Evolutionary conservation across 257 asterid species (phyloP).

Genomic region (Solanum sitiens): DNA sequence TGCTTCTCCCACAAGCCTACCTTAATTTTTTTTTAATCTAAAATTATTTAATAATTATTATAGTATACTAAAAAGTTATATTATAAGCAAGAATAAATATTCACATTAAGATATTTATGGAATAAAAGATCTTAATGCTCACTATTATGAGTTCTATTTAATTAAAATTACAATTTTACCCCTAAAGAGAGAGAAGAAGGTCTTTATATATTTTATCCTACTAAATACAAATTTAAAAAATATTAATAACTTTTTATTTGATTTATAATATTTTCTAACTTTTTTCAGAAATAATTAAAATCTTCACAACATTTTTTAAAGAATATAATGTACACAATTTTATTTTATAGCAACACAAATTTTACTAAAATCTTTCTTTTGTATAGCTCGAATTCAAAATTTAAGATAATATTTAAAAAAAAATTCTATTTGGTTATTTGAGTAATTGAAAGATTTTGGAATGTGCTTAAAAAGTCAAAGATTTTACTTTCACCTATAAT

Average conservation of each 20-base stretch:
- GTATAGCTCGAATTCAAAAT: neutral
- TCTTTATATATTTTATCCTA: no score
- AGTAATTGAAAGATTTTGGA: no score
- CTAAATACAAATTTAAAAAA: neutral
- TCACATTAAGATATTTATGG: neutral
- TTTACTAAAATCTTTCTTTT: neutral
- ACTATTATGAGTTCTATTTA: no score
- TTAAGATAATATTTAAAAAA: accelerated
- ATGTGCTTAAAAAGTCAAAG: neutral
- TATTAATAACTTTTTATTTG: no score
- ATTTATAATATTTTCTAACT: no score
- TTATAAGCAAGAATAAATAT: neutral
- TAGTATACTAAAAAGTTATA: no score
- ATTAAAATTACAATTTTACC: no score
- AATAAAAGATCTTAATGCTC: neutral
- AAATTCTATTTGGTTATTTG: neutral
- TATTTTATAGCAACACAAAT: no score
- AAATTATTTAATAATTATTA: neutral
- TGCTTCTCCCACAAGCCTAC: conserved; percentile 26
- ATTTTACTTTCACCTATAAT: neutral
- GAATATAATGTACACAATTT: accelerated
- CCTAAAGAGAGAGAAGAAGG: no score
- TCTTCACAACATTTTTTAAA: no score
- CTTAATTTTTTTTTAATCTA: neutral
- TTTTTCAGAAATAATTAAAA: no score